These are phyloP conservation scores for Xylaria sp. DNA, from an alignment of 2,329 filamentous ascomycete genomes.

Conservation along the genomic window DNA sequence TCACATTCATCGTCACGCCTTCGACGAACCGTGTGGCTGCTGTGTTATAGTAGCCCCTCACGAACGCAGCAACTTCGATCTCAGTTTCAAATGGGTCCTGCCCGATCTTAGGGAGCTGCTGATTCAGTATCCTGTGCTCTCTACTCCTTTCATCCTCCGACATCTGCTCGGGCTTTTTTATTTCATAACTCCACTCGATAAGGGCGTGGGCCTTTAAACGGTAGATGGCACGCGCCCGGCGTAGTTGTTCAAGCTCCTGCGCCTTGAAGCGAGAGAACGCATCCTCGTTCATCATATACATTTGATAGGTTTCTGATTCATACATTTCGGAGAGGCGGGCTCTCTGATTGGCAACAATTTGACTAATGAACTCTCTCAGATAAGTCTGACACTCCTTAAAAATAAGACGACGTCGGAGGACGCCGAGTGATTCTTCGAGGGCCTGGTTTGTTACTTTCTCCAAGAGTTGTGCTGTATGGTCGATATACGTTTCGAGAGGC, in stretches of 20 bases:
- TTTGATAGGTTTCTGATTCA: conserved; percentile 62
- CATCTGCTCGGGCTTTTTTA: conserved; percentile 51
- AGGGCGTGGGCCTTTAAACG: conserved; percentile 57
- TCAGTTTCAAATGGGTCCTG: conserved; percentile 69
- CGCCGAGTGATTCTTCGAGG: conserved; percentile 59
- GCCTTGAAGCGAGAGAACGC: conserved; percentile 58
- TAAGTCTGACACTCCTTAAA: conserved; percentile 59
- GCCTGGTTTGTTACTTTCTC: conserved; percentile 58
- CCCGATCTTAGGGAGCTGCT: conserved; percentile 60
- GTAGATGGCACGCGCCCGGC: conserved; percentile 60
- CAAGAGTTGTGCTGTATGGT: conserved; percentile 60
- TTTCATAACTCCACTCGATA: conserved; percentile 51
- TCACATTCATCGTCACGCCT: conserved; percentile 50
- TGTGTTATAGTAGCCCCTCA: conserved; percentile 75
- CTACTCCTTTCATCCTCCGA: conserved; percentile 59
- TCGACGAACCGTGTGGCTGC: conserved; percentile 74
- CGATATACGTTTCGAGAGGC: conserved; percentile 62
- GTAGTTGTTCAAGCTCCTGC: conserved; percentile 58
- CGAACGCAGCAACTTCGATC: conserved; percentile 69
- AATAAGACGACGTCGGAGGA: conserved; percentile 59
- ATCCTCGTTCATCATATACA: conserved; percentile 67
- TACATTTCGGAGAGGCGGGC: conserved; percentile 58
- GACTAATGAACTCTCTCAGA: conserved; percentile 57
- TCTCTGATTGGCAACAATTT: conserved; percentile 52
- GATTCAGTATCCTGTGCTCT: conserved; percentile 56